Evolutionary conservation across 305 asterid species (phyloP), one percentile per base, ranked within the genome.

Genomic region (Galium porrigens): DNA sequence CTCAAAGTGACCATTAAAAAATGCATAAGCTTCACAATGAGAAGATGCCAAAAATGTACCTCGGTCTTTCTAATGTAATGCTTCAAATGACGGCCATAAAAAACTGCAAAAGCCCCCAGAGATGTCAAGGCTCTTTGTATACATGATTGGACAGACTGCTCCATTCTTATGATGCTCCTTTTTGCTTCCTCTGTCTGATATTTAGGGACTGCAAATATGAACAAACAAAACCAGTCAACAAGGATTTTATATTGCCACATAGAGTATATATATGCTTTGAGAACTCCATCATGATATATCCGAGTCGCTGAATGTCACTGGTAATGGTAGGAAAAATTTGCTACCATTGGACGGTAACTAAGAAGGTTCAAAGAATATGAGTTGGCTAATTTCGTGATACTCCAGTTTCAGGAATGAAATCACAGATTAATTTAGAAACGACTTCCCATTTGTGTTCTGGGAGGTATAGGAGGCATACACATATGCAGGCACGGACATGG

Each of bases 61-160:
- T 87, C 88, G 9, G 87, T 81, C 70, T 94, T 89, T 78, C 65
- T 81, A 56, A 94, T 84, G 83, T 80, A 84, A 75, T 86, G 84
- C 83, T 71, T 84, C 79, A 83, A 71, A 78, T 82, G 92, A 58
- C 92, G 95, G 68, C 99, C 96, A 67, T 80, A 84, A n/a, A 94
- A 82, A 71, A 89, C 70, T 41, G 97, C 99, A 70, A 89, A 77
- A 66, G 97, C 89, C 65, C 89, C 87, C 64, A 75, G 79, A 71
- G 85, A 78, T 68, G 90, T 70, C 94, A 94, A 80, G 64, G 77
- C 75, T 79, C 97, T 83, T 66, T 80, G 86, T 76, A 82, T 71
- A 79, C 77, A 79, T 55, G 95, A 83, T 70, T 72, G 87, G 65
- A 82, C 85, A 66, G 82, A 78, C 70, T 89, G 96, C 71, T 89